These are phyloP conservation scores for Vigna hirtella DNA, from an alignment of 306 rosid genomes.

Conservation along the genomic window DNA sequence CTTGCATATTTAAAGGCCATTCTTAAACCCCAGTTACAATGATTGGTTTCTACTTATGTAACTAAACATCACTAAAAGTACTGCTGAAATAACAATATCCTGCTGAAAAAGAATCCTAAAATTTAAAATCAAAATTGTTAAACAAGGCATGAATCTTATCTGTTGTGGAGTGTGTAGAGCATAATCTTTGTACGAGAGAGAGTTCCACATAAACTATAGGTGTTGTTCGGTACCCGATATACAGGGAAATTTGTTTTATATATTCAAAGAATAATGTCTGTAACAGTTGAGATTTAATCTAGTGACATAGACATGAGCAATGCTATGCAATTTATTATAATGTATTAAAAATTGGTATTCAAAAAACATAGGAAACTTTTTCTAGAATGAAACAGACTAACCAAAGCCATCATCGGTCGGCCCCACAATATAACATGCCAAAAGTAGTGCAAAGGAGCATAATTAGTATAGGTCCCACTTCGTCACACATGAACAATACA, in stretches of 20 bases:
- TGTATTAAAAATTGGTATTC: neutral
- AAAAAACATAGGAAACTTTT: neutral
- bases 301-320: constrained; percentile 8
- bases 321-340: neutral
- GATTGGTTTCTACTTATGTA: neutral
- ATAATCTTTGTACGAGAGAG: neutral
- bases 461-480: constrained; percentile 30
- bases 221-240: constrained; percentile 4
- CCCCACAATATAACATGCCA: constrained; percentile 15
- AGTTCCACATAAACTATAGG: neutral
- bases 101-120: neutral
- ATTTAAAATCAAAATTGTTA: constrained; percentile 2
- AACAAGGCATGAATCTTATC: constrained; percentile 15
- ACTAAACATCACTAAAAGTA: neutral
- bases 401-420: neutral
- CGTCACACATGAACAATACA: neutral
- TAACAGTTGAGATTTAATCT: constrained; percentile 3
- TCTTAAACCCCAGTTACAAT: neutral
- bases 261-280: neutral
- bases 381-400: neutral
- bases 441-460: constrained; percentile 19
- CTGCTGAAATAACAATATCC: neutral
- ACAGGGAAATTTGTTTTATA: neutral
- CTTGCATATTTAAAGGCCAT: neutral
- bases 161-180: neutral